phyloP scores from a whole-genome alignment of 2,329 filamentous ascomycete species.

The Colletotrichum higginsianum region DNA sequence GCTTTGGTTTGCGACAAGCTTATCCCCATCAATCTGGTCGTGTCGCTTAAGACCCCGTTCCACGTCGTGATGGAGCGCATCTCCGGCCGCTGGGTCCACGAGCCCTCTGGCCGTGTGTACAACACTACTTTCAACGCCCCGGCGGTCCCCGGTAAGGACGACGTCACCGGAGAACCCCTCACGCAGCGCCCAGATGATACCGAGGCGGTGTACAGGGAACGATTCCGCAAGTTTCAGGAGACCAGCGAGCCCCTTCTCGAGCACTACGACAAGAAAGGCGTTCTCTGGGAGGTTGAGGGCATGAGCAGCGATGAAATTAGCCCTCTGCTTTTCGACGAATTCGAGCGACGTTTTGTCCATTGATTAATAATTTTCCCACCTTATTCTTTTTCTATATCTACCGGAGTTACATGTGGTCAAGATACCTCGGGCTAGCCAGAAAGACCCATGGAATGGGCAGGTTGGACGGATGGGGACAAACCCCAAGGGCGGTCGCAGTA shows the following conservation, averaged over 20 bases:
- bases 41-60: constrained; percentile 88
- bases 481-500: constrained; percentile 7
- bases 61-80: constrained; percentile 92
- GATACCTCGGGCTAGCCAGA: constrained; percentile 41
- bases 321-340: constrained; percentile 87
- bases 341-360: constrained; percentile 79
- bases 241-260: constrained; percentile 88
- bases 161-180: constrained; percentile 89
- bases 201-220: constrained; percentile 85
- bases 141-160: constrained; percentile 84
- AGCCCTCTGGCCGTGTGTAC: constrained; percentile 91
- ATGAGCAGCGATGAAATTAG: constrained; percentile 95
- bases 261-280: constrained; percentile 87
- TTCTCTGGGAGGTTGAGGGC: constrained; percentile 89
- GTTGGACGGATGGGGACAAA: constrained; percentile 25
- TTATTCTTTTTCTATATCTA: constrained; percentile 34
- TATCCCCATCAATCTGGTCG: constrained; percentile 94
- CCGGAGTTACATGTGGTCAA: constrained; percentile 40
- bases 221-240: constrained; percentile 88
- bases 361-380: constrained; percentile 37
- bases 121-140: constrained; percentile 95
- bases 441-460: constrained; percentile 42
- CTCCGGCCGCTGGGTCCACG: constrained; percentile 92
- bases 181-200: constrained; percentile 89
- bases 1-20: constrained; percentile 83